Evolutionary conservation across 805 yeast species (phyloP), one percentile per base, ranked within the genome.

Genomic region (Saccharomycopsis schoenii): DNA sequence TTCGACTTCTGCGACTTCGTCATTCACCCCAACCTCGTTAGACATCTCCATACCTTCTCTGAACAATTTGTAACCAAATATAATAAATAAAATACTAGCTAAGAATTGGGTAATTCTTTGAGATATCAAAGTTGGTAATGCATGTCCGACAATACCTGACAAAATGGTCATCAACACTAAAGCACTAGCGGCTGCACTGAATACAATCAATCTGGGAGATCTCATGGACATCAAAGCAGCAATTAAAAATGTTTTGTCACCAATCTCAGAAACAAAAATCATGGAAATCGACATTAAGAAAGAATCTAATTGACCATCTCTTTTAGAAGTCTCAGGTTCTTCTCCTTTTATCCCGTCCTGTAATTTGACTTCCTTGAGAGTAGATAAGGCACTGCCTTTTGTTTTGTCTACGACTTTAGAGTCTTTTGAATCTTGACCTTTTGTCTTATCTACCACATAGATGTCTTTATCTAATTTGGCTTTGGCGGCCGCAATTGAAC

Each of bases 221-320:
- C 89, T 88, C 98, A 94, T 94, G 37, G 98, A 97, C 97, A 94
- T 92, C 66, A 94, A 78, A 1, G 97, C 98, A 41, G 99, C 97
- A 68, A 94, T 90, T 66, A 94, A 80, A 71, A 94, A 94, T 0
- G 99, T 94, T 76, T 94, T 94, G 73, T 94, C 99, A 62, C 99
- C 99, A 62, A 94, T 86, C 73, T 94, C 99, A 36, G 96, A 88
- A n/a, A 91, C 88, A 39, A 89, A 75, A 69, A 94, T 94, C 99
- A 94, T 94, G 15, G 93, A 82, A 40, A 85, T 76, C 1, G 98
- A 83, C 85, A 93, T 83, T 62, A 88, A 67, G 67, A 94, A 86
- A 2, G 96, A 81, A 65, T 81, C 73, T 57, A 72, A 73, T 12
- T 55, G 25, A 29, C 36, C 50, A 15, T 17, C 11, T 21, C 43